Conservation (phyloP, 495 filamentous ascomycete genomes). For the Lepraria neglecta region DNA sequence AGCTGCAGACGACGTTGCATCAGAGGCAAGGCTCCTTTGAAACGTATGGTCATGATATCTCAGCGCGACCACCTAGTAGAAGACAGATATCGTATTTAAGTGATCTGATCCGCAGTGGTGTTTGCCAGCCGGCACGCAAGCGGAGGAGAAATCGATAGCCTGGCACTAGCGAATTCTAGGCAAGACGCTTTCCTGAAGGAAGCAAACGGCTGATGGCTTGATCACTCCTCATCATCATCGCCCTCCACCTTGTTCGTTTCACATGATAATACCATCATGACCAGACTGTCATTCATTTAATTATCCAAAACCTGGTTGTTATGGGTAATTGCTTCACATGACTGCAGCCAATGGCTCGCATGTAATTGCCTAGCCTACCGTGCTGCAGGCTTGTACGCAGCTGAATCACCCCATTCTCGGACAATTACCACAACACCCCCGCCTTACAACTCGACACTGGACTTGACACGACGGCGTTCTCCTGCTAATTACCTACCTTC, state of each 20-base stretch:
- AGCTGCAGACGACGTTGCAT: background rate
- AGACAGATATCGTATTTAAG: background rate
- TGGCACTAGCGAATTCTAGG: constrained; percentile 4
- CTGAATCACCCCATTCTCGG: background rate
- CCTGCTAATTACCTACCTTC: background rate
- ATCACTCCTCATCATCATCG: constrained; percentile 11
- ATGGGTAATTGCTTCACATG: background rate
- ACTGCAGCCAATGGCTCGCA: constrained; percentile 10
- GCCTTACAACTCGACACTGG: background rate
- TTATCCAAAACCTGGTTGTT: background rate
- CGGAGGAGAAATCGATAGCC: constrained; percentile 7
- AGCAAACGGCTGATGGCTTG: constrained; percentile 4
- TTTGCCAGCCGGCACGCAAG: background rate
- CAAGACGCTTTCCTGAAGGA: constrained; percentile 2
- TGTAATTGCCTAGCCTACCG: constrained; percentile 12
- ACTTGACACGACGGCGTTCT: constrained; percentile 1
- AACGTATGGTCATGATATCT: background rate
- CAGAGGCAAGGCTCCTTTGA: background rate
- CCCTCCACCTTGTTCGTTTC: background rate
- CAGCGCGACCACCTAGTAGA: background rate
- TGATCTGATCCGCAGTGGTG: background rate
- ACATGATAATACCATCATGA: background rate
- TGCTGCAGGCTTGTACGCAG: constrained; percentile 9
- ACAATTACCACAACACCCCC: background rate
- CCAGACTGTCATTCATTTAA: background rate